Conservation (phyloP, 2,329 filamentous ascomycete genomes). For the Sarocladium brachiariae region DNA sequence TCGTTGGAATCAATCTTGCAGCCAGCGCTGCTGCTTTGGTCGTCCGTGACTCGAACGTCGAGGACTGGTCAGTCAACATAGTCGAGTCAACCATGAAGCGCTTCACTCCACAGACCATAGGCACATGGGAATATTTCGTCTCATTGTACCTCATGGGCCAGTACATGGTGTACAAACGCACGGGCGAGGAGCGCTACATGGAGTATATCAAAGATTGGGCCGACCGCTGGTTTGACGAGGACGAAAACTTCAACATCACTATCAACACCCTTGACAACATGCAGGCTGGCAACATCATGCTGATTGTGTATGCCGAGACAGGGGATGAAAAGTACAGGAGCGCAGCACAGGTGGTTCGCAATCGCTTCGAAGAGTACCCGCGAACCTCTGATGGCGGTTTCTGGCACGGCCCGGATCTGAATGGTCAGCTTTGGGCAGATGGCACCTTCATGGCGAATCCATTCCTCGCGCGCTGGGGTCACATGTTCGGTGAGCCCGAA, state of each 20-base stretch:
- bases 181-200: constrained; percentile 8
- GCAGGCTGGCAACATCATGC: constrained; percentile 10
- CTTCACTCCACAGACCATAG: constrained; percentile 2
- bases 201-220: constrained; percentile 10
- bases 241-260: constrained; percentile 2
- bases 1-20: neutral
- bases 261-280: constrained; percentile 9
- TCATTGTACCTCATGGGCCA: constrained; percentile 10
- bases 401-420: neutral
- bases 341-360: constrained; percentile 4
- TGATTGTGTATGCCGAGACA: constrained; percentile 8
- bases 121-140: constrained; percentile 8
- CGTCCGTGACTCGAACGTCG: neutral
- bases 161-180: constrained; percentile 11
- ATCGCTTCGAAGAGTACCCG: constrained; percentile 5
- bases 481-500: constrained; percentile 1
- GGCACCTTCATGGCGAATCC: constrained; percentile 11
- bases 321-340: constrained; percentile 8
- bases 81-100: constrained; percentile 10
- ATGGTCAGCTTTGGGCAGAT: constrained; percentile 10
- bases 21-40: neutral
- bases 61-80: constrained; percentile 10
- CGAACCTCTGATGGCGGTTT: constrained; percentile 8
- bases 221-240: constrained; percentile 10
- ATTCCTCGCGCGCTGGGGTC: constrained; percentile 9